Evolutionary conservation across 139 green algal genomes (phyloP).

Genomic region (Chlamydomonas eustigma): DNA sequence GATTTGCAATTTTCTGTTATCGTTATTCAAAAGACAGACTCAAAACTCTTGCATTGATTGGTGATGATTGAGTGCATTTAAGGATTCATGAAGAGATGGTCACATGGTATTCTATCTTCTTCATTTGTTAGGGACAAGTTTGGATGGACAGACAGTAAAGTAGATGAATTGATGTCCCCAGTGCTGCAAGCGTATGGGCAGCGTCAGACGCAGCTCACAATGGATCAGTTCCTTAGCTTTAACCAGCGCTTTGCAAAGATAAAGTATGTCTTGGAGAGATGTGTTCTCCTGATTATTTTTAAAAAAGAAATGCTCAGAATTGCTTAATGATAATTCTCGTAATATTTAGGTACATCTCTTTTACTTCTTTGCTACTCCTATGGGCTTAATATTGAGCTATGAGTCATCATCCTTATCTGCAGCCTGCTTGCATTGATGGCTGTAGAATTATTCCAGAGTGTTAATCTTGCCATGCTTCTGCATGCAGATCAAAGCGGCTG

Average conservation of each 20-base stretch:
- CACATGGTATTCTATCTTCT: no score
- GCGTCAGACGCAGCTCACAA: conserved; percentile 62
- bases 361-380: no score
- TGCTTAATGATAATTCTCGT: no score
- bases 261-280: not conserved
- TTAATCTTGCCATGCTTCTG: not conserved
- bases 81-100: no score
- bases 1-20: not conserved
- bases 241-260: conserved; percentile 89
- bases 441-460: no score
- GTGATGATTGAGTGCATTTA: no score
- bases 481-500: conserved; percentile 7
- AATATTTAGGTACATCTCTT: no score
- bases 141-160: conserved; percentile 56
- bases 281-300: not conserved
- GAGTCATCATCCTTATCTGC: no score
- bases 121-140: conserved; percentile 47
- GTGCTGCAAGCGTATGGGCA: conserved; percentile 69
- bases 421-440: no score
- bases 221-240: conserved; percentile 79
- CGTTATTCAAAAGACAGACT: not conserved
- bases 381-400: no score
- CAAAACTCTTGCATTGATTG: no score
- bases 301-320: no score
- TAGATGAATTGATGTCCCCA: conserved; percentile 70